Evolutionary conservation across 2,329 filamentous ascomycete genomes (phyloP).

Genomic region (Nigrospora oryzae): DNA sequence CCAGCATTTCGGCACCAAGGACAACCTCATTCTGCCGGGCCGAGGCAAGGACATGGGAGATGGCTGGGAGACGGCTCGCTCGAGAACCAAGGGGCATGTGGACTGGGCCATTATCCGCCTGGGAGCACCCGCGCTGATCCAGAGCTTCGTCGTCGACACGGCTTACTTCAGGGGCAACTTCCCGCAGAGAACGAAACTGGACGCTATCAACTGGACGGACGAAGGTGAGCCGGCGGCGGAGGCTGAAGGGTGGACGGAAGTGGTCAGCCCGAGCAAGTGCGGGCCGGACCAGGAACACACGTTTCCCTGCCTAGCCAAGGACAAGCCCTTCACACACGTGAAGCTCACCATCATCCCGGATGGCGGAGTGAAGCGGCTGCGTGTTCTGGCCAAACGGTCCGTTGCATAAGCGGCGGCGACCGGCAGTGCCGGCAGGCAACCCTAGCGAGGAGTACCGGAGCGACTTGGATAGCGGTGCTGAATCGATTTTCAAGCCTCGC

Average conservation of each 20-base stretch:
- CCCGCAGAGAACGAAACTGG: constrained; percentile 65
- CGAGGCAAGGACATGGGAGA: constrained; percentile 80
- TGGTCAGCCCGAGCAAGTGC: constrained; percentile 59
- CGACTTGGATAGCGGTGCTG: too few species aligned
- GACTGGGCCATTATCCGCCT: constrained; percentile 77
- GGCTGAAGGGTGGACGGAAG: constrained; percentile 54
- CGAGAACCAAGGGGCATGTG: constrained; percentile 60
- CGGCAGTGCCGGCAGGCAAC: too few species aligned
- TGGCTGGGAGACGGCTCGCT: constrained; percentile 78
- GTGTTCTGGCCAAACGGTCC: constrained; percentile 55
- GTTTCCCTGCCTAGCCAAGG: constrained; percentile 47
- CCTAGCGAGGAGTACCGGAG: too few species aligned
- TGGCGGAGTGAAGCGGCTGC: constrained; percentile 82
- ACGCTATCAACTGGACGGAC: constrained; percentile 48
- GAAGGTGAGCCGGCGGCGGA: constrained; percentile 46
- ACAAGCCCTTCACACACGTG: constrained; percentile 65
- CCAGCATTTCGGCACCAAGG: constrained; percentile 76
- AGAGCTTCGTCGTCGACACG: constrained; percentile 67
- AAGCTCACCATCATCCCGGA: constrained; percentile 77
- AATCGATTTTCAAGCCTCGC: too few species aligned
- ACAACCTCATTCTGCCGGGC: constrained; percentile 72
- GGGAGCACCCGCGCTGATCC: constrained; percentile 55
- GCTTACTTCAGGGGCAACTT: constrained; percentile 81
- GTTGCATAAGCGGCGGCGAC: neutral
- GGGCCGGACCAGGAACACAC: constrained; percentile 67